These are phyloP conservation scores for Elasticomyces elasticus DNA, from an alignment of 495 filamentous ascomycete genomes.

Conservation along the genomic window DNA sequence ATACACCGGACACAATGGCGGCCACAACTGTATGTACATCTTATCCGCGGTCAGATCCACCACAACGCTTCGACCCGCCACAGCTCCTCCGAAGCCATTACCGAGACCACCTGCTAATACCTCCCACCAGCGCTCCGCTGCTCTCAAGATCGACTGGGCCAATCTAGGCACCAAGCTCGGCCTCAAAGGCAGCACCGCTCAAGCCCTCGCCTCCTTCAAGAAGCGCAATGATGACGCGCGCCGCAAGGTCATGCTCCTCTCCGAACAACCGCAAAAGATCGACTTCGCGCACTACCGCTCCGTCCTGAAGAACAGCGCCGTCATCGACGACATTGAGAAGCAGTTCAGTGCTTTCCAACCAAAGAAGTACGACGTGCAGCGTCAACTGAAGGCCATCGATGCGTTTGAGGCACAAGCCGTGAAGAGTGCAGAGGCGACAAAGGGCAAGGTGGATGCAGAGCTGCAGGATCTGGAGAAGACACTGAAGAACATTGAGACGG, in stretches of 20 bases:
- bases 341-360: slow-evolving; percentile 85
- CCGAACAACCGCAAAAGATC: slow-evolving; percentile 67
- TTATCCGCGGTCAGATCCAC: neutral
- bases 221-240: slow-evolving; percentile 98
- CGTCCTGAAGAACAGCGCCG: slow-evolving; percentile 83
- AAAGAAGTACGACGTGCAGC: slow-evolving; percentile 72
- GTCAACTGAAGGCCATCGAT: slow-evolving; percentile 95
- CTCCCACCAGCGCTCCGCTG: slow-evolving; percentile 75
- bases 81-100: neutral
- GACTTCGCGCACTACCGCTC: slow-evolving; percentile 91
- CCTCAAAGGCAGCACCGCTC: slow-evolving; percentile 85
- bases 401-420: slow-evolving; percentile 94
- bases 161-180: slow-evolving; percentile 85
- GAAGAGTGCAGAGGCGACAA: slow-evolving; percentile 92
- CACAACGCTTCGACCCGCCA: neutral
- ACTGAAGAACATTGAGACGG: slow-evolving; percentile 91
- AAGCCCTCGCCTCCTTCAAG: slow-evolving; percentile 90
- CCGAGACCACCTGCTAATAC: slow-evolving; percentile 2
- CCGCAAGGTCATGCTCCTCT: slow-evolving; percentile 73
- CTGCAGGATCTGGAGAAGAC: slow-evolving; percentile 85
- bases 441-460: slow-evolving; percentile 87
- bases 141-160: slow-evolving; percentile 98
- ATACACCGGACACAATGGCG: slow-evolving; percentile 55
- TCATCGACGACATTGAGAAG: slow-evolving; percentile 94
- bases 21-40: slow-evolving; percentile 65